These are phyloP conservation scores for Pleodorina starrii DNA, from an alignment of 139 green algal species.

Conservation along the genomic window DNA sequence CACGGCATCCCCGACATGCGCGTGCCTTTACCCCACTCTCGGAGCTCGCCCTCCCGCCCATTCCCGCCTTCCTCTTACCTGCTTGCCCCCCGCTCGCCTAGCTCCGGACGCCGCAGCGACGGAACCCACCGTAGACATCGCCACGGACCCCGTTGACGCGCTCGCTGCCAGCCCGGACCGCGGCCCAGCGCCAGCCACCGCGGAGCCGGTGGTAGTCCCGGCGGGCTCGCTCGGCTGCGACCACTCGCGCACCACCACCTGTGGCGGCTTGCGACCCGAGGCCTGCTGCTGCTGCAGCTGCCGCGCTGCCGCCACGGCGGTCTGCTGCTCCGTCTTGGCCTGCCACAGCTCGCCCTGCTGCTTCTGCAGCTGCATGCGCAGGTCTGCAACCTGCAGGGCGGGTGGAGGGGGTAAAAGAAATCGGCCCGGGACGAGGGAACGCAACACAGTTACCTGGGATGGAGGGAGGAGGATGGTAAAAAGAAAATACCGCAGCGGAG, in stretches of 20 bases:
- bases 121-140: background rate
- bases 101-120: background rate
- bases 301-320: background rate
- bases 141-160: background rate
- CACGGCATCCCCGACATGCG: too few species aligned
- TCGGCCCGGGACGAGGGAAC: too few species aligned
- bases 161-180: background rate
- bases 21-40: too few species aligned
- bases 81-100: background rate
- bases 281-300: conserved; percentile 34
- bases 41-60: too few species aligned
- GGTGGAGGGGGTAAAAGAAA: too few species aligned
- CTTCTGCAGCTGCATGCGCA: conserved; percentile 39
- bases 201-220: too few species aligned
- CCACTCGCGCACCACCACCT: conserved; percentile 44
- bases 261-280: background rate
- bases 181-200: too few species aligned
- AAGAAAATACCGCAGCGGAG: too few species aligned
- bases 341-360: conserved; percentile 47
- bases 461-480: too few species aligned
- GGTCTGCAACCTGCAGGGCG: conserved; percentile 28
- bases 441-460: too few species aligned
- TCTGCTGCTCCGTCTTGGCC: conserved; percentile 42
- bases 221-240: background rate
- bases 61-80: conserved; percentile 11